A percentile compares a stretch with the other conserved stretches of the same genome.
Evolutionary conservation across 2,329 filamentous ascomycete genomes (phyloP).

Genomic region (Talaromyces rugulosus): DNA sequence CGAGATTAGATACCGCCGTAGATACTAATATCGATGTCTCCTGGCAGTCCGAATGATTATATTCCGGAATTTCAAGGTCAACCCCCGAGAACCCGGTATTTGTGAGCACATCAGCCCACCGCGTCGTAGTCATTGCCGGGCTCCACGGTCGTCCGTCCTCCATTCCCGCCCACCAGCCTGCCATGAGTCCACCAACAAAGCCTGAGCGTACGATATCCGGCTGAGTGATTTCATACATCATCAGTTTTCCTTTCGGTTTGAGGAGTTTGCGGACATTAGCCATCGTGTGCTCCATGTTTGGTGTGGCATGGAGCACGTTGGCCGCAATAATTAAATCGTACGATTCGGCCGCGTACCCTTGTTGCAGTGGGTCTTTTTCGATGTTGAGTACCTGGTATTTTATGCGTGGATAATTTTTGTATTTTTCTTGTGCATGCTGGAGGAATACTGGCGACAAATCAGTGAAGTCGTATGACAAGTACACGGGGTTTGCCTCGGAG

Average conservation of each 20-base stretch:
- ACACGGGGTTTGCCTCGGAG: not conserved
- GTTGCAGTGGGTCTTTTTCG: constrained; percentile 19
- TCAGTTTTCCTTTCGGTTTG: constrained; percentile 41
- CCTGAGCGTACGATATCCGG: constrained; percentile 11
- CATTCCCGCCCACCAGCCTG: constrained; percentile 37
- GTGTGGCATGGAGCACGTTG: constrained; percentile 32
- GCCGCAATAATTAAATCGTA: constrained; percentile 33
- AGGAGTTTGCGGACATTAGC: constrained; percentile 24
- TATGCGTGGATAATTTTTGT: constrained; percentile 10
- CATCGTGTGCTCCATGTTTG: constrained; percentile 18
- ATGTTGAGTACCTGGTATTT: constrained; percentile 29
- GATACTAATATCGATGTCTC: not conserved
- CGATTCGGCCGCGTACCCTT: constrained; percentile 24
- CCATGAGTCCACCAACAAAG: constrained; percentile 29
- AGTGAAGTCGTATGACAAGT: constrained; percentile 16
- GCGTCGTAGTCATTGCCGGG: not conserved
- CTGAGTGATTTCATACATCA: constrained; percentile 39
- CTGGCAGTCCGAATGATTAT: not conserved
- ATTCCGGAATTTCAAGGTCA: constrained; percentile 1
- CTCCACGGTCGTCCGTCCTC: not conserved
- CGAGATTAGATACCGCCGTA: not conserved
- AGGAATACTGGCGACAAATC: constrained; percentile 21
- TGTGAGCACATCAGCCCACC: constrained; percentile 1
- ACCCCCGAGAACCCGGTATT: not conserved
- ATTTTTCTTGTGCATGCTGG: constrained; percentile 9